Conservation (phyloP, 2,329 filamentous ascomycete species). For the Mycosphaerella arachidis region DNA sequence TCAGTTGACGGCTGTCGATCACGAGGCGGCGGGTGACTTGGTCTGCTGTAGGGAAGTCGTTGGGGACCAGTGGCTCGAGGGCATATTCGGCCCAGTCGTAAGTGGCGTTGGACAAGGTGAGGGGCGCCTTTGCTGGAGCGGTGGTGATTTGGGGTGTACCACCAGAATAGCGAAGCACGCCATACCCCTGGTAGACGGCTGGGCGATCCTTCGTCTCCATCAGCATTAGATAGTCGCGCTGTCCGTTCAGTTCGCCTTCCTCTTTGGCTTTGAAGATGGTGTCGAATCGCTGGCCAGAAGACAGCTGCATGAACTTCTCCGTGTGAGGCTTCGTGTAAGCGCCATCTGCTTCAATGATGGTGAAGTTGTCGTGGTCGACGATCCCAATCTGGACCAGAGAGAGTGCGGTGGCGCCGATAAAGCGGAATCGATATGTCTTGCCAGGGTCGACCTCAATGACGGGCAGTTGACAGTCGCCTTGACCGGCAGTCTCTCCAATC, state of each 20-base stretch:
- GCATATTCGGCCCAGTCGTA: conserved; percentile 38
- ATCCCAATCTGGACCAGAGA: conserved; percentile 53
- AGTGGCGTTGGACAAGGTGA: conserved; percentile 32
- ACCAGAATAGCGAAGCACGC: conserved; percentile 44
- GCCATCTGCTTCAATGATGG: conserved; percentile 57
- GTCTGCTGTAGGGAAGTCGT: conserved; percentile 33
- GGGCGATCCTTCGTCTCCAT: conserved; percentile 51
- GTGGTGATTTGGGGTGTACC: conserved; percentile 15
- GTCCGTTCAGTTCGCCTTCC: conserved; percentile 39
- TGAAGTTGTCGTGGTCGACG: conserved; percentile 53
- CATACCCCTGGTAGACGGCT: conserved; percentile 44
- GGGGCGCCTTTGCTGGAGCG: conserved; percentile 22
- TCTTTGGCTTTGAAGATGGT: conserved; percentile 53
- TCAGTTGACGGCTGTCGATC: conserved; percentile 27
- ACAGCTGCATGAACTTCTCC: conserved; percentile 52
- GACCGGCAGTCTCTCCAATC: conserved; percentile 16
- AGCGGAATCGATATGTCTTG: conserved; percentile 58
- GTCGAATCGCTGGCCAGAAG: conserved; percentile 58
- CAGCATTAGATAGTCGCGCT: conserved; percentile 43
- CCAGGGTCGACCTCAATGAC: conserved; percentile 57
- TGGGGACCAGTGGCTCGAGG: conserved; percentile 31
- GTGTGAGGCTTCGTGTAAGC: conserved; percentile 48
- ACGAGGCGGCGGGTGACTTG: conserved; percentile 35
- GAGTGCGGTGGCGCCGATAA: conserved; percentile 55
- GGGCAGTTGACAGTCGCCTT: conserved; percentile 25